Conservation (phyloP, 805 yeast genomes). For the Candida loeiensis region DNA sequence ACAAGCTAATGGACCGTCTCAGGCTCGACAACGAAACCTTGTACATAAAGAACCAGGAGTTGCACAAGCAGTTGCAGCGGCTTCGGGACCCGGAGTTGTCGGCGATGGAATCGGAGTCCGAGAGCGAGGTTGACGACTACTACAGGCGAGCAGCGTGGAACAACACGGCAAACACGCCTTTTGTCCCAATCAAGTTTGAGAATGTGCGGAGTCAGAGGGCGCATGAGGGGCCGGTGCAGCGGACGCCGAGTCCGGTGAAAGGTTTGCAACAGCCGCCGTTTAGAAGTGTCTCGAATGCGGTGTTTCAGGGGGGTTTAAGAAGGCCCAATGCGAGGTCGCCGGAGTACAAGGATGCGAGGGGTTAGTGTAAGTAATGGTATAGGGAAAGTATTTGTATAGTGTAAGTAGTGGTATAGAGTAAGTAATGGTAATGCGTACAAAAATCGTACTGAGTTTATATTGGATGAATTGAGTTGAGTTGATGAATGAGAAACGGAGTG, state of each 20-base stretch:
- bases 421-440: too few relatives aligned
- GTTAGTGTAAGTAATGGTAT: neutral
- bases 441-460: too few relatives aligned
- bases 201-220: slow-evolving; percentile 2
- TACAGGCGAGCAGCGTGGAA: slow-evolving; percentile 8
- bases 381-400: neutral
- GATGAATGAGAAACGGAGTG: too few relatives aligned
- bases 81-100: slow-evolving; percentile 8
- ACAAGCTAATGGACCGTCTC: slow-evolving; percentile 10
- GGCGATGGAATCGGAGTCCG: slow-evolving; percentile 7
- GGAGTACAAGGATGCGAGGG: neutral
- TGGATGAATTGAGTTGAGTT: too few relatives aligned
- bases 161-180: slow-evolving; percentile 12
- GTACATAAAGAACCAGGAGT: slow-evolving; percentile 9
- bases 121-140: slow-evolving; percentile 8
- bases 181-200: slow-evolving; percentile 7
- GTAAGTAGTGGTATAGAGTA: neutral
- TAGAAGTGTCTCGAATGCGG: too few relatives aligned
- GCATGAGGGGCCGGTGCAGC: slow-evolving; percentile 1
- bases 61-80: slow-evolving; percentile 10
- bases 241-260: slow-evolving; percentile 11
- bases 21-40: slow-evolving; percentile 13
- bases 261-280: too few relatives aligned
- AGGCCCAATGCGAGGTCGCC: neutral
- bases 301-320: neutral